Evolutionary conservation across 2,329 filamentous ascomycete genomes (phyloP).

Genomic region (Diaporthe sp.): DNA sequence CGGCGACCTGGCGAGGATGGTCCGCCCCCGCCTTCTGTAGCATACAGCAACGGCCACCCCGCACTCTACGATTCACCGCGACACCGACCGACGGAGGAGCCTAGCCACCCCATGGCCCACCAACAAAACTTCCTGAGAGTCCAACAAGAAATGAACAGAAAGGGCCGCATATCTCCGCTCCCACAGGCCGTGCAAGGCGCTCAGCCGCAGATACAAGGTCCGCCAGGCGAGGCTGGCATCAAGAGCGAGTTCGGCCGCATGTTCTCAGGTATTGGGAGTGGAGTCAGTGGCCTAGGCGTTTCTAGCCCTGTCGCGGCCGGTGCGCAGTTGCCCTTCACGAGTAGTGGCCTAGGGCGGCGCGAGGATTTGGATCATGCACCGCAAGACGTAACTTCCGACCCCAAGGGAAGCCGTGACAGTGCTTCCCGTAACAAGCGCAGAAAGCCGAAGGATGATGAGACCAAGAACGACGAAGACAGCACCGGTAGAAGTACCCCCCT

Average conservation of each 20-base stretch:
- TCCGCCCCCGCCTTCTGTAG: conserved; percentile 64
- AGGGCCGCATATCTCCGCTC: conserved; percentile 87
- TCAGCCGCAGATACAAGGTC: conserved; percentile 83
- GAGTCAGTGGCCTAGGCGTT: conserved; percentile 64
- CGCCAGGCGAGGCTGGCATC: conserved; percentile 87
- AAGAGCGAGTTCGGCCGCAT: conserved; percentile 96
- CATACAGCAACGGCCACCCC: conserved; percentile 60
- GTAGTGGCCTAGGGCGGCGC: conserved; percentile 61
- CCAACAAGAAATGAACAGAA: conserved; percentile 85
- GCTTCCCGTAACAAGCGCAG: conserved; percentile 70
- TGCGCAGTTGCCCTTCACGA: conserved; percentile 62
- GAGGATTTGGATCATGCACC: conserved; percentile 64
- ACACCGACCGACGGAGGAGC: conserved; percentile 62
- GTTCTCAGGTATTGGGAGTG: conserved; percentile 89
- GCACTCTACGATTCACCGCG: conserved; percentile 60
- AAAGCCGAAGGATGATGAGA: conserved; percentile 83
- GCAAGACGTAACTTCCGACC: conserved; percentile 55
- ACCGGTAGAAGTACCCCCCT: conserved; percentile 74
- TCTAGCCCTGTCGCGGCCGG: conserved; percentile 65
- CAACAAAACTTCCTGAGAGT: conserved; percentile 81
- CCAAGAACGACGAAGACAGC: conserved; percentile 75
- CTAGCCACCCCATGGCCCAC: conserved; percentile 69
- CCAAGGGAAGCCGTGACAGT: conserved; percentile 34
- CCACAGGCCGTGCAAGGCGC: conserved; percentile 95
- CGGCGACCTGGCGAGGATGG: conserved; percentile 62